phyloP scores from a whole-genome alignment of 1,139 yeast genomes.

The Blastobotrys elegans region DNA sequence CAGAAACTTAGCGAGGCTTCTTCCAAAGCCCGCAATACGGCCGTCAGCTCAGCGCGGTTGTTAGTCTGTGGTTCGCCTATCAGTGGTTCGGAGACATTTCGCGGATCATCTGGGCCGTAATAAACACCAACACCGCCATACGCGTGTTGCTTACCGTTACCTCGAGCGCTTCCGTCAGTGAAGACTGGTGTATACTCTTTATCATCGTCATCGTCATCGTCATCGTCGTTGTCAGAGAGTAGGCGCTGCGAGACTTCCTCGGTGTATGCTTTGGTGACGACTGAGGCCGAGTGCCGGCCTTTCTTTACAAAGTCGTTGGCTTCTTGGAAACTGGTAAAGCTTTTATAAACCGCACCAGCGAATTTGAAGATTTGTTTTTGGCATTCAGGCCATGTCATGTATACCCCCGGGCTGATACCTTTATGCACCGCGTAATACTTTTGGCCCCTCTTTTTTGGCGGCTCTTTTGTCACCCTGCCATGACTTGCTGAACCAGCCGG shows the following conservation, averaged over 20 bases:
- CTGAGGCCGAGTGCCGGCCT: not conserved
- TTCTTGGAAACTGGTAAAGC: not conserved
- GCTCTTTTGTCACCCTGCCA: not conserved
- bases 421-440: not conserved
- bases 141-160: slow-evolving; percentile 44
- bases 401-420: not conserved
- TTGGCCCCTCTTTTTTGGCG: not conserved
- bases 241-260: not conserved
- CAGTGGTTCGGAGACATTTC: slow-evolving; percentile 50
- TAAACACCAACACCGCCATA: slow-evolving; percentile 72
- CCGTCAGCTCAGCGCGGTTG: slow-evolving; percentile 74
- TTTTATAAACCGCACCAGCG: not conserved
- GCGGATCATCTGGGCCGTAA: slow-evolving; percentile 51
- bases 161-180: slow-evolving; percentile 68
- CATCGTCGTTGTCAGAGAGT: not conserved
- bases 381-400: not conserved
- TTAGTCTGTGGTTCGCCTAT: slow-evolving; percentile 54
- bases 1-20: not conserved
- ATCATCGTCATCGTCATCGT: not conserved
- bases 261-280: not conserved
- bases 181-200: slow-evolving; percentile 36
- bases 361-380: not conserved
- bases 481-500: not conserved
- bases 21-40: slow-evolving; percentile 53
- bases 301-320: not conserved